Conservation (phyloP, 1,284 basidiomycete species). For the Vanrija humicola region DNA sequence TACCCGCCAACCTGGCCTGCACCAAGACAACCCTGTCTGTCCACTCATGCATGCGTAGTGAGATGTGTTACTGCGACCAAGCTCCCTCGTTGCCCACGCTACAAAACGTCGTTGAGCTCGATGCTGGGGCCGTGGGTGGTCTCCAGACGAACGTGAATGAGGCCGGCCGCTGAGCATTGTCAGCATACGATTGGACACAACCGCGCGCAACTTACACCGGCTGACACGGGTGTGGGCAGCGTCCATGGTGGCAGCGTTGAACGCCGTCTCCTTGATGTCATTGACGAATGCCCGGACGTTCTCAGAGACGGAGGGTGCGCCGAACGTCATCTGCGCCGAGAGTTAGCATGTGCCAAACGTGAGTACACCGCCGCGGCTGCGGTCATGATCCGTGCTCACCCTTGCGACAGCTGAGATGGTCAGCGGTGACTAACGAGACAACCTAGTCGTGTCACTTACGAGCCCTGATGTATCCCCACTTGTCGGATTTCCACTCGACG, state of each 20-base stretch:
- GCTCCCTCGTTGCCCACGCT: background rate
- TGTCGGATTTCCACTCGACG: conserved; percentile 90
- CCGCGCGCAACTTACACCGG: background rate
- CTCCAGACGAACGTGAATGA: conserved; percentile 72
- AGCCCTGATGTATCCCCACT: conserved; percentile 74
- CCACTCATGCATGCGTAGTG: conserved; percentile 3
- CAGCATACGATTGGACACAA: background rate
- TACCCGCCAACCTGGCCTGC: too few relatives aligned
- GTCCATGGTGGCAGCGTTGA: conserved; percentile 18
- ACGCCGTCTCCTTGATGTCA: conserved; percentile 54
- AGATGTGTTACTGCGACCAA: background rate
- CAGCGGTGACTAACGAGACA: background rate
- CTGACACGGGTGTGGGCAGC: conserved; percentile 3
- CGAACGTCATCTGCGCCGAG: conserved; percentile 64
- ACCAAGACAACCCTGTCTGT: too few relatives aligned
- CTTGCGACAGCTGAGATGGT: conserved; percentile 17
- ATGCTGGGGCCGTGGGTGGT: conserved; percentile 83
- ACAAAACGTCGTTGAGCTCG: conserved; percentile 40
- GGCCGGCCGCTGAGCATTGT: conserved; percentile 58
- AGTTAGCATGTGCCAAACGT: too few relatives aligned
- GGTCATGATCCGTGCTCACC: conserved; percentile 7
- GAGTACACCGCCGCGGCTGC: too few relatives aligned
- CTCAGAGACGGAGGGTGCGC: conserved; percentile 66
- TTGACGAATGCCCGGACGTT: conserved; percentile 76
- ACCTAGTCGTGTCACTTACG: conserved; percentile 52